These are phyloP conservation scores for Diaporthe velutina DNA, from an alignment of 2,329 filamentous ascomycete species.

Conservation along the genomic window DNA sequence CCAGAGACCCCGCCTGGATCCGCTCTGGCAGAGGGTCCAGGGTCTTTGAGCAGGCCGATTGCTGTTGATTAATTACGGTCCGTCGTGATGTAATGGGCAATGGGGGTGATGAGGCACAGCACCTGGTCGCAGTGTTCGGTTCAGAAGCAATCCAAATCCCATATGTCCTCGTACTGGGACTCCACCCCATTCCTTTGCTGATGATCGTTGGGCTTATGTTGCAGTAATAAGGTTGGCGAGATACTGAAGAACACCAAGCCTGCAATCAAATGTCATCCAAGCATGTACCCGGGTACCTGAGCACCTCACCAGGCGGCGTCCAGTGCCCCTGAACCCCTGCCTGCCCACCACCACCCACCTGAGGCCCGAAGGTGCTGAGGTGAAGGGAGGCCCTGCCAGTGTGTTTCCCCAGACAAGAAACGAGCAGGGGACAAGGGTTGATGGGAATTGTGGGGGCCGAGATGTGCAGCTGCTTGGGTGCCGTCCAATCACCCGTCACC, in stretches of 20 bases:
- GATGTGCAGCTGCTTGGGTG: not conserved
- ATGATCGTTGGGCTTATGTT: constrained; percentile 28
- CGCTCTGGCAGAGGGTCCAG: constrained; percentile 23
- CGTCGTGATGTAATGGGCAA: constrained; percentile 21
- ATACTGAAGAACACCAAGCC: constrained; percentile 28
- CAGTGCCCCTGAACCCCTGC: constrained; percentile 10
- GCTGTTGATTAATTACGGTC: constrained; percentile 15
- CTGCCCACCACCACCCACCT: constrained; percentile 22
- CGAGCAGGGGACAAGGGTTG: constrained; percentile 16
- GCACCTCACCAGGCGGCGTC: not conserved
- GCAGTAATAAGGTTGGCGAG: constrained; percentile 32
- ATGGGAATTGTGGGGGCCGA: constrained; percentile 9
- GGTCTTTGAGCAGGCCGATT: not conserved
- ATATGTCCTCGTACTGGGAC: constrained; percentile 7
- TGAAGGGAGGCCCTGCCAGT: constrained; percentile 12
- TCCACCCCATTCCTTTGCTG: constrained; percentile 13
- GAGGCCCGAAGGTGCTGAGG: not conserved
- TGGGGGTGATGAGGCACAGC: constrained; percentile 11
- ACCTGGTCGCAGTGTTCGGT: constrained; percentile 4
- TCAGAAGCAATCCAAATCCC: constrained; percentile 5
- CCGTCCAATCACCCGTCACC: constrained; percentile 19
- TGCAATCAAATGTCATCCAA: constrained; percentile 28
- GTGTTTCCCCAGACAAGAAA: constrained; percentile 27
- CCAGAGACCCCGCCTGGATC: constrained; percentile 21
- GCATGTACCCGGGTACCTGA: not conserved